These are phyloP conservation scores for Cymbidium sinense DNA, from an alignment of 106 monocot genomes.

Conservation along the genomic window DNA sequence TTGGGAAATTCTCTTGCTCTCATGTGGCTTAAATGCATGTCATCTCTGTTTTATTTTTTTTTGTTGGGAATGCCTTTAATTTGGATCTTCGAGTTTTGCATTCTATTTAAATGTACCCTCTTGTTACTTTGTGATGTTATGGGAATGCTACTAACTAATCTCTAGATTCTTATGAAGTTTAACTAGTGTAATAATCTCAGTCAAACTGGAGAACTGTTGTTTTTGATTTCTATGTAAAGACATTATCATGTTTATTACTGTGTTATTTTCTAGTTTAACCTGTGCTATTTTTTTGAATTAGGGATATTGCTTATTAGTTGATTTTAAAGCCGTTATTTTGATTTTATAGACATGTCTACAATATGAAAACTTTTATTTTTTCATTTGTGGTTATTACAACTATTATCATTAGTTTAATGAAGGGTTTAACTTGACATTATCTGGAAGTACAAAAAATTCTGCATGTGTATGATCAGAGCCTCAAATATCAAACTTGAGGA, in stretches of 20 bases:
- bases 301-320: not conserved
- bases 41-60: not conserved
- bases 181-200: too few species aligned
- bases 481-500: not conserved
- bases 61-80: not conserved
- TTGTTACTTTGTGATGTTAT: not conserved
- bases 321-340: not conserved
- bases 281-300: not conserved
- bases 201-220: too few species aligned
- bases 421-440: not conserved
- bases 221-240: too few species aligned
- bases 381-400: not conserved
- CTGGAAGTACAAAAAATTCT: not conserved
- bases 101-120: not conserved
- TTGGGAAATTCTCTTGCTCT: not conserved
- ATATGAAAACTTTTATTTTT: not conserved
- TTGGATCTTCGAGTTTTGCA: not conserved
- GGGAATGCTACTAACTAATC: not conserved
- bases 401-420: not conserved
- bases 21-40: not conserved
- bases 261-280: not conserved
- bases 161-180: not conserved
- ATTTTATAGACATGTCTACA: not conserved
- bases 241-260: not conserved
- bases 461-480: not conserved